phyloP scores from a whole-genome alignment of 1,284 basidiomycete species.

The Sporisorium graminicola region DNA sequence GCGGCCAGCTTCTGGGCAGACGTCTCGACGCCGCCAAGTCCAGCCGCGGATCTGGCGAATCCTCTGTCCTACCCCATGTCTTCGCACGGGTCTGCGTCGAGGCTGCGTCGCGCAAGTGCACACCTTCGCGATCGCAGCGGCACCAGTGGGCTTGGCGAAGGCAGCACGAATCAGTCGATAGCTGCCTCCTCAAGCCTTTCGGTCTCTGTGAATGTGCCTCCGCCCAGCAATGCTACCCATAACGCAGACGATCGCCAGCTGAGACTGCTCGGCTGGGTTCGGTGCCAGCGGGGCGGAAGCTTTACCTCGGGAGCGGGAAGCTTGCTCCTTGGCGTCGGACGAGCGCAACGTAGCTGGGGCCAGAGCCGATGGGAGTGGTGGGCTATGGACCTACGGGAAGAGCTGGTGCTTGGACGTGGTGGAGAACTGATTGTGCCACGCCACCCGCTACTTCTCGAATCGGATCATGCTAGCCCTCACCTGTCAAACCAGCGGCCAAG shows the following conservation, averaged over 20 bases:
- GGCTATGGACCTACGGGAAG: conserved; percentile 41
- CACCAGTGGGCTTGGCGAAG: conserved; percentile 5
- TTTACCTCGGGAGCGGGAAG: conserved; percentile 11
- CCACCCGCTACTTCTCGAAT: conserved; percentile 24
- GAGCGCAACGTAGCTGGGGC: conserved; percentile 19
- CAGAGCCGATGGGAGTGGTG: conserved; percentile 46
- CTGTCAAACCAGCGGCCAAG: conserved; percentile 11
- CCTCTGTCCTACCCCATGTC: conserved; percentile 49
- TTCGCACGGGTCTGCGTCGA: conserved; percentile 42
- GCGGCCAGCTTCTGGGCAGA: conserved; percentile 46
- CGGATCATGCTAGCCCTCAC: conserved; percentile 2
- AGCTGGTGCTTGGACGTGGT: conserved; percentile 42
- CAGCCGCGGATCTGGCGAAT: conserved; percentile 35
- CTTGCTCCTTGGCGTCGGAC: conserved; percentile 25
- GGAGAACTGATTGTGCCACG: conserved; percentile 41
- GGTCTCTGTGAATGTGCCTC: conserved; percentile 25
- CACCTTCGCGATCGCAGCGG: conserved; percentile 43
- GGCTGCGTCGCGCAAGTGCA: conserved; percentile 38
- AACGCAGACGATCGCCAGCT: conserved; percentile 38
- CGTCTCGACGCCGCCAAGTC: conserved; percentile 46
- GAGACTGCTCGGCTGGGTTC: conserved; percentile 47
- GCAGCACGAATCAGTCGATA: conserved; percentile 5
- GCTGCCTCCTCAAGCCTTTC: conserved; percentile 32
- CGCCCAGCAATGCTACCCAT: conserved; percentile 25
- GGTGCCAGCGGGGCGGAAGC: conserved; percentile 37